phyloP scores from a whole-genome alignment of 805 yeast genomes.

The Sungouiella thailandica region DNA sequence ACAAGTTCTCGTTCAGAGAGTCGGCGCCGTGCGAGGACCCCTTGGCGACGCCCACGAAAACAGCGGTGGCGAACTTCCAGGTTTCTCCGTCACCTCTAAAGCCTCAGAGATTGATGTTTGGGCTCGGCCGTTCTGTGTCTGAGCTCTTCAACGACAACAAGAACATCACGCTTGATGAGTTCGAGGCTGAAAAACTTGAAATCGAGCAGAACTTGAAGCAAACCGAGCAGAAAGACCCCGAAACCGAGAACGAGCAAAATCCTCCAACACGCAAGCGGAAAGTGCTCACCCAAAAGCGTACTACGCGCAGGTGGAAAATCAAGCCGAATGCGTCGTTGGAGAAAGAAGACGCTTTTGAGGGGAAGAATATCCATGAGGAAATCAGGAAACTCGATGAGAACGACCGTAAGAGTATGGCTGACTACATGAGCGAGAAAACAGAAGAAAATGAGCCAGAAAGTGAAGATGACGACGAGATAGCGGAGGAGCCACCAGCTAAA shows the following conservation, averaged over 20 bases:
- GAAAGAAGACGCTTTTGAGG: conserved; percentile 26
- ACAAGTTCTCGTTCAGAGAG: conserved; percentile 10
- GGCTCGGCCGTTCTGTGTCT: conserved; percentile 27
- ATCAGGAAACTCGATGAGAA: conserved; percentile 31
- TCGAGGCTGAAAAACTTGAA: conserved; percentile 11
- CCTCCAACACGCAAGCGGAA: conserved; percentile 12
- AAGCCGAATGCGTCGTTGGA: conserved; percentile 29
- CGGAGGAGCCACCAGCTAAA: conserved; percentile 9
- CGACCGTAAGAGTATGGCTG: conserved; percentile 17
- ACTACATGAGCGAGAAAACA: conserved; percentile 20
- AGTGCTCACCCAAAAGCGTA: conserved; percentile 46
- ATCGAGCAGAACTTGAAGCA: conserved; percentile 11
- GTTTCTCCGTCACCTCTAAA: conserved; percentile 46
- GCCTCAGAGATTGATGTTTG: conserved; percentile 24
- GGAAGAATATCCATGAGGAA: conserved; percentile 39
- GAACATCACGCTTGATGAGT: conserved; percentile 16
- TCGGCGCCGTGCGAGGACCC: neutral
- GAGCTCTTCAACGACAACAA: conserved; percentile 45
- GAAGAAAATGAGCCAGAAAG: too few species aligned
- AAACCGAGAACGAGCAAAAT: conserved; percentile 3
- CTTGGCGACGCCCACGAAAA: conserved; percentile 3
- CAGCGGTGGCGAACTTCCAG: conserved; percentile 18
- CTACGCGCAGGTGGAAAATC: conserved; percentile 47
- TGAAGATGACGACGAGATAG: conserved; percentile 10
- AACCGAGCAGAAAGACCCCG: conserved; percentile 7